Evolutionary conservation across 1,284 basidiomycete genomes (phyloP).

Genomic region (Pseudozyma pruni): DNA sequence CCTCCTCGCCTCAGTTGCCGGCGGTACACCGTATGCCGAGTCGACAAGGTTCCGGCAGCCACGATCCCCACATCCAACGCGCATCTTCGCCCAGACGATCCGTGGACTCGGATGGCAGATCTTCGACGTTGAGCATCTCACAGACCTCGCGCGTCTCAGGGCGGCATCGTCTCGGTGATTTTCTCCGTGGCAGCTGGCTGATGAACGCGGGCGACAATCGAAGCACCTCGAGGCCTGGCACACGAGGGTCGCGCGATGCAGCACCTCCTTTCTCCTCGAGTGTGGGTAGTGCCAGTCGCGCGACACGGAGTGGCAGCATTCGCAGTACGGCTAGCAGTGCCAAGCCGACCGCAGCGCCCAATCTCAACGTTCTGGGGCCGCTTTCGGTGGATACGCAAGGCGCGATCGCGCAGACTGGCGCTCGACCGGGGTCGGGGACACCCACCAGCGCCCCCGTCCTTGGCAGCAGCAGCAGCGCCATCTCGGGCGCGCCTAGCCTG

Average conservation of each 20-base stretch:
- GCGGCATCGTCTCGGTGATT: slow-evolving; percentile 47
- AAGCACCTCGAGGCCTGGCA: slow-evolving; percentile 36
- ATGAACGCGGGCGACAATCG: slow-evolving; percentile 29
- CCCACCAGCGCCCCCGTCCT: slow-evolving; percentile 49
- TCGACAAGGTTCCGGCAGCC: slow-evolving; percentile 11
- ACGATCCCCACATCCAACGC: slow-evolving; percentile 20
- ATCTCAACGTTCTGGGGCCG: not conserved
- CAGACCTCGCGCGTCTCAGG: slow-evolving; percentile 43
- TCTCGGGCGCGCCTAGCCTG: slow-evolving; percentile 21
- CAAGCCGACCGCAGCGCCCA: not conserved
- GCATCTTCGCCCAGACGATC: slow-evolving; percentile 30
- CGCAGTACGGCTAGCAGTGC: slow-evolving; percentile 23
- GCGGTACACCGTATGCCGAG: slow-evolving; percentile 19
- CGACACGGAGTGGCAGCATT: slow-evolving; percentile 25
- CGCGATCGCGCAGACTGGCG: slow-evolving; percentile 29
- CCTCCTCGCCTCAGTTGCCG: slow-evolving; percentile 24
- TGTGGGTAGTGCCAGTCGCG: slow-evolving; percentile 1
- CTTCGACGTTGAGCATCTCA: slow-evolving; percentile 42
- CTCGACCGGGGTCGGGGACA: slow-evolving; percentile 23
- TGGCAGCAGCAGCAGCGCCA: slow-evolving; percentile 15
- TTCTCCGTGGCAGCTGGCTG: slow-evolving; percentile 43
- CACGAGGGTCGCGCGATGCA: slow-evolving; percentile 34
- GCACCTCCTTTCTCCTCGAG: slow-evolving; percentile 13
- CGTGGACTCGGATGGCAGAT: slow-evolving; percentile 32
- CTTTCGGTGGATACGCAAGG: slow-evolving; percentile 41